A percentile compares a stretch with the other conserved stretches of the same genome.
Evolutionary conservation across 2,329 filamentous ascomycete species (phyloP).

Genomic region (Camillea tinctor): DNA sequence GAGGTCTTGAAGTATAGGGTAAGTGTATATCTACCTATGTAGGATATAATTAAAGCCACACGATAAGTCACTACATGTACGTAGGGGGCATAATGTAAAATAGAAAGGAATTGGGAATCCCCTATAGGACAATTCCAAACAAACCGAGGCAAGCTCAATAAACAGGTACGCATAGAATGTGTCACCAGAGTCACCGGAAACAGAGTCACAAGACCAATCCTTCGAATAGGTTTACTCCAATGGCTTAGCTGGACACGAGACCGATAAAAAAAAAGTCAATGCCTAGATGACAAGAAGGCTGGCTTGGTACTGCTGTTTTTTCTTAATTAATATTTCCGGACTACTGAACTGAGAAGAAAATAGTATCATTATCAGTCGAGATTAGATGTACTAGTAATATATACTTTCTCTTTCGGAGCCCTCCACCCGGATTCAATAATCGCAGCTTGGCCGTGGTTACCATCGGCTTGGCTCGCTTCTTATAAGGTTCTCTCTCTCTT

Average conservation of each 20-base stretch:
- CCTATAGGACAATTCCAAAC: too few species aligned
- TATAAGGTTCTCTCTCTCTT: too few species aligned
- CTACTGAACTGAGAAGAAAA: not conserved
- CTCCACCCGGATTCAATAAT: not conserved
- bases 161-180: not conserved
- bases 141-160: too few species aligned
- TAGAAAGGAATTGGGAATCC: too few species aligned
- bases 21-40: not conserved
- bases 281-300: not conserved
- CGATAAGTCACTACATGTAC: too few species aligned
- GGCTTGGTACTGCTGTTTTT: not conserved
- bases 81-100: too few species aligned
- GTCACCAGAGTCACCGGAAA: not conserved
- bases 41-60: too few species aligned
- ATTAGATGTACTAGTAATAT: too few species aligned
- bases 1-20: not conserved
- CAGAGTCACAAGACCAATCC: not conserved
- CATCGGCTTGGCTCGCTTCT: not conserved
- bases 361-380: not conserved
- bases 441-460: not conserved
- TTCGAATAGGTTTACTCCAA: not conserved
- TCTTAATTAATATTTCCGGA: not conserved
- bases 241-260: not conserved
- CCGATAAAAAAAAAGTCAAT: too few species aligned
- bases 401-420: not conserved